Evolutionary conservation across 495 filamentous ascomycete species (phyloP).

Genomic region (Letharia lupina): DNA sequence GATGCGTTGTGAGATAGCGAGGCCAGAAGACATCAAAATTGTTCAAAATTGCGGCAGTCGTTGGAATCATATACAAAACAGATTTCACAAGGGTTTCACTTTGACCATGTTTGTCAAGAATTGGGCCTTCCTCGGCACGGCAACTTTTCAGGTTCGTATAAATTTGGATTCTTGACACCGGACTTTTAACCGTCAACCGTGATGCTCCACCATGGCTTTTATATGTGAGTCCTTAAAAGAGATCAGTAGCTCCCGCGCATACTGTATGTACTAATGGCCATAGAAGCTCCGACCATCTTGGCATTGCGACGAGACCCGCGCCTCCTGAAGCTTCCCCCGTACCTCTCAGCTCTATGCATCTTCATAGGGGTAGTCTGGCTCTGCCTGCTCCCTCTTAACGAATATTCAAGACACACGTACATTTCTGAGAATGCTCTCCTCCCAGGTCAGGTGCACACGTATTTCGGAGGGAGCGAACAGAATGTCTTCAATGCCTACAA

Average conservation of each 20-base stretch:
- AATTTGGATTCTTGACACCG: too few species aligned
- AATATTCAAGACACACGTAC: slow-evolving; percentile 88
- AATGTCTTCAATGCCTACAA: slow-evolving; percentile 90
- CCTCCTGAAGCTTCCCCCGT: slow-evolving; percentile 65
- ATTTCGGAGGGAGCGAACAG: slow-evolving; percentile 93
- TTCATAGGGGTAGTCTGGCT: slow-evolving; percentile 87
- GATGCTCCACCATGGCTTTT: slow-evolving; percentile 18
- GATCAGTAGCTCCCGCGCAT: background rate
- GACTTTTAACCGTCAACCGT: background rate
- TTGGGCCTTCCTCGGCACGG: too few species aligned
- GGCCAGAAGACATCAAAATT: too few species aligned
- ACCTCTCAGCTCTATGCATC: slow-evolving; percentile 80
- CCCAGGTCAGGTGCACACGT: slow-evolving; percentile 93
- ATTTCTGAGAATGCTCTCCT: slow-evolving; percentile 96
- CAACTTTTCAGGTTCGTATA: too few species aligned
- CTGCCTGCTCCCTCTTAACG: slow-evolving; percentile 81
- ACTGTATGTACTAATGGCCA: slow-evolving; percentile 11
- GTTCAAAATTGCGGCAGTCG: too few species aligned
- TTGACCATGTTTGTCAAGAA: too few species aligned
- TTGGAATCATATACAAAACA: too few species aligned
- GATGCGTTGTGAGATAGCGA: too few species aligned
- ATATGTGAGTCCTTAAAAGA: slow-evolving; percentile 19
- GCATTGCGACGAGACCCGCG: slow-evolving; percentile 56
- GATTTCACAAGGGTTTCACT: too few species aligned
- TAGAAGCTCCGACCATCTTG: slow-evolving; percentile 24